These are phyloP conservation scores for Endogone sp. DNA, from an alignment of 192 early-diverging fungal species.

Conservation along the genomic window DNA sequence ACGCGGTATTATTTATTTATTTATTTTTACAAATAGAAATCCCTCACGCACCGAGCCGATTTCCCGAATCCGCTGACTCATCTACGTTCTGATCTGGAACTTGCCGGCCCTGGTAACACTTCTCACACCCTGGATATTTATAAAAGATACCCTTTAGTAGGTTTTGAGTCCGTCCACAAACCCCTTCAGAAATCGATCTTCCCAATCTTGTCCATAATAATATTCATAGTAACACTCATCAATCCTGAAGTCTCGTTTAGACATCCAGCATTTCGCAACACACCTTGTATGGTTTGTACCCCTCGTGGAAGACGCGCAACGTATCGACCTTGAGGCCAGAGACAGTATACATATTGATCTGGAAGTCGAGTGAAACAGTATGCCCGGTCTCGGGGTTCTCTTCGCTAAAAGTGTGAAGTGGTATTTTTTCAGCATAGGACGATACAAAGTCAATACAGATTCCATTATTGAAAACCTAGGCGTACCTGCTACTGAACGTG, in stretches of 20 bases:
- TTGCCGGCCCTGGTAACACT: conserved; percentile 59
- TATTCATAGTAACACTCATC: neutral
- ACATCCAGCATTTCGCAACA: neutral
- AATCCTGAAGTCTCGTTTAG: neutral
- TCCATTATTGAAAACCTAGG: conserved; percentile 2
- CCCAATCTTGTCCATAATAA: neutral
- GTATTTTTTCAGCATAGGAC: too few species aligned
- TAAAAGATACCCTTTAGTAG: neutral
- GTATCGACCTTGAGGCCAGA: conserved; percentile 72
- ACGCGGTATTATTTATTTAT: too few species aligned
- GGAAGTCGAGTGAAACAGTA: conserved; percentile 61
- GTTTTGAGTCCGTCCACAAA: too few species aligned
- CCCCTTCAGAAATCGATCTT: too few species aligned
- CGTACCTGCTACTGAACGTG: conserved; percentile 42
- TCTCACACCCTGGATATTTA: conserved; percentile 39
- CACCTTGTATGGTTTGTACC: conserved; percentile 78
- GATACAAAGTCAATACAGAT: neutral
- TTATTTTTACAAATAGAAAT: neutral
- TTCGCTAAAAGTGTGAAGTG: too few species aligned
- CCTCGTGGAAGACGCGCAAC: conserved; percentile 66
- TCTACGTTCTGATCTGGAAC: conserved; percentile 55
- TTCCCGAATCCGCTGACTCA: too few species aligned
- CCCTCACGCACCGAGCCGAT: too few species aligned
- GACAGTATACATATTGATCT: conserved; percentile 64
- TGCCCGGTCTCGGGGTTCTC: conserved; percentile 40